Conservation (phyloP, 352 stramenopile genomes). For the Globisporangium spinosum region DNA sequence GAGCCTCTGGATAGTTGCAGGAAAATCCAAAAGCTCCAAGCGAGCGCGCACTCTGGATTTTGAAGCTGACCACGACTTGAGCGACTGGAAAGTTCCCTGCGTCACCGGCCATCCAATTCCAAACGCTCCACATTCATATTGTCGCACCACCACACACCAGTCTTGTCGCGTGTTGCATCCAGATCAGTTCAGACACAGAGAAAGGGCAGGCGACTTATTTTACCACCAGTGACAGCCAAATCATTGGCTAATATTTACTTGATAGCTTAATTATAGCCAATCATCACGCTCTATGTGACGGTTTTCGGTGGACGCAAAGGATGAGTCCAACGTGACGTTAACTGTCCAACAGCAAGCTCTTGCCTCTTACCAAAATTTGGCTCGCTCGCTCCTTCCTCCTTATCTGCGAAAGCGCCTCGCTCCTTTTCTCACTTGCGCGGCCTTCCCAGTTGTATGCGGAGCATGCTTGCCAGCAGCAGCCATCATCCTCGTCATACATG, state of each 20-base stretch:
- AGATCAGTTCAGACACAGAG: background rate
- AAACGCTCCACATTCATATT: background rate
- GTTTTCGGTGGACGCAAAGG: background rate
- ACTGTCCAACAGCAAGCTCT: background rate
- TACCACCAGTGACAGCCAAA: background rate
- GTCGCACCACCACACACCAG: background rate
- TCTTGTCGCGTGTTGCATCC: background rate
- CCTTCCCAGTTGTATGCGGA: too few species aligned
- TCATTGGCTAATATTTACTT: conserved; percentile 4
- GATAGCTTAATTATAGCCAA: background rate
- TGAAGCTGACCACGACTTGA: too few species aligned
- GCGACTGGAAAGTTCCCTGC: background rate
- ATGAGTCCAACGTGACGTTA: conserved; percentile 1
- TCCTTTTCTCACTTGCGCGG: background rate
- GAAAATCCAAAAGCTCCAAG: too few species aligned
- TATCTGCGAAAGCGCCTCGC: background rate
- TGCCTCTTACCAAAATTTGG: background rate
- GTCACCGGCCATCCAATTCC: background rate
- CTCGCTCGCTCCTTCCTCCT: background rate
- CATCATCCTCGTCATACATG: background rate
- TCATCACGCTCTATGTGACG: background rate
- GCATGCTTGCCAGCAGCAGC: background rate
- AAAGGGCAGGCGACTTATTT: background rate
- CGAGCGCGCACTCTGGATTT: too few species aligned
- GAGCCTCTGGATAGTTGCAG: too few species aligned